Percentiles rank a stretch among this genome's conserved stretches.
These are phyloP conservation scores for Yarrowia bubula DNA, from an alignment of 805 yeast species.

Conservation along the genomic window DNA sequence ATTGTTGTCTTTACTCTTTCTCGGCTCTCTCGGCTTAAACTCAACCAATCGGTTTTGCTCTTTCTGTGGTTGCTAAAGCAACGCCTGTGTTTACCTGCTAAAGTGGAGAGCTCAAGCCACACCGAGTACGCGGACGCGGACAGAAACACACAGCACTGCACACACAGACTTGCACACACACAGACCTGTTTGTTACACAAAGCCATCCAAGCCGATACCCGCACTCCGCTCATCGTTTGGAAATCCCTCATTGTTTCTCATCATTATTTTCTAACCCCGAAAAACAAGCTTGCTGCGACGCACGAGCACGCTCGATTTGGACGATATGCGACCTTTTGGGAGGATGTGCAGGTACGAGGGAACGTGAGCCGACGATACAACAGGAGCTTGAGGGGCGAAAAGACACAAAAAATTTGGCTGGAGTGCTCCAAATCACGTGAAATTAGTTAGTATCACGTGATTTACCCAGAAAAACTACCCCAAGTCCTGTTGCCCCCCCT, in stretches of 20 bases:
- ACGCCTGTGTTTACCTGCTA: not conserved
- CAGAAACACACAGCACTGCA: no score
- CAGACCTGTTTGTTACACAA: not conserved
- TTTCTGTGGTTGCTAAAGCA: conserved; percentile 4
- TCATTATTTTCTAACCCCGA: not conserved
- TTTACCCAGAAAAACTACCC: not conserved
- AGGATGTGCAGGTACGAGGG: not conserved
- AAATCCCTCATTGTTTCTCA: not conserved
- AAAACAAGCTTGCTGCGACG: not conserved
- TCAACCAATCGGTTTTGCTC: not conserved
- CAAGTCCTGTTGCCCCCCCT: not conserved
- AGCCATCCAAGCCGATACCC: not conserved
- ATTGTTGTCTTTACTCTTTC: no score
- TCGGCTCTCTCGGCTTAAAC: not conserved
- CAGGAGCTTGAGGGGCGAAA: no score
- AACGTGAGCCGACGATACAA: no score
- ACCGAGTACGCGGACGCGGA: no score
- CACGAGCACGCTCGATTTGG: not conserved
- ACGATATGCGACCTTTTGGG: not conserved
- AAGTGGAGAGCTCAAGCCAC: no score
- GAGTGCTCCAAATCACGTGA: not conserved
- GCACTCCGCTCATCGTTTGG: not conserved
- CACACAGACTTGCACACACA: not conserved
- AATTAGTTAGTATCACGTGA: not conserved
- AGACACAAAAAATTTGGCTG: no score